phyloP scores from a whole-genome alignment of 805 yeast genomes.

The Gaillardinia entomophila region DNA sequence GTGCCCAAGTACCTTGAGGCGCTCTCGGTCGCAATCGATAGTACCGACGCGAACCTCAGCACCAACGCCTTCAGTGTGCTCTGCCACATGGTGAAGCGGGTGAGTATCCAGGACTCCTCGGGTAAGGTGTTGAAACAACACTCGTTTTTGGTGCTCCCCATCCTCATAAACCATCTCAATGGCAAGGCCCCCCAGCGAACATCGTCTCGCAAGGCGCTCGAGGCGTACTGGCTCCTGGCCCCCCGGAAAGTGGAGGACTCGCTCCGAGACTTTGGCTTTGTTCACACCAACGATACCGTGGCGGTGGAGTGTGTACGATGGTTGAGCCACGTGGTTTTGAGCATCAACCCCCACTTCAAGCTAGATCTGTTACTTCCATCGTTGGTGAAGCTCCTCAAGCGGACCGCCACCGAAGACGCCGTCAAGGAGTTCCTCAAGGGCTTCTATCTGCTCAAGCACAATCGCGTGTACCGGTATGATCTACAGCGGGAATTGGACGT shows the following conservation, averaged over 20 bases:
- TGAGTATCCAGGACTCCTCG: constrained; percentile 49
- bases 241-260: constrained; percentile 42
- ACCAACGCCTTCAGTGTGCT: constrained; percentile 43
- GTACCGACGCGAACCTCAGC: constrained; percentile 32
- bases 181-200: constrained; percentile 26
- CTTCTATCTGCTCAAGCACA: constrained; percentile 23
- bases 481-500: constrained; percentile 35
- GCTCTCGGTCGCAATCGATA: constrained; percentile 39
- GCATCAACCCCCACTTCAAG: constrained; percentile 27
- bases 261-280: constrained; percentile 39
- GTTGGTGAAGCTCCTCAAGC: constrained; percentile 12
- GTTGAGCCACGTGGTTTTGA: constrained; percentile 35
- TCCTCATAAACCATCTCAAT: constrained; percentile 44
- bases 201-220: constrained; percentile 47
- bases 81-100: constrained; percentile 53
- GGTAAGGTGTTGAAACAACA: constrained; percentile 34
- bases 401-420: constrained; percentile 10
- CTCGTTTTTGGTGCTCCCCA: constrained; percentile 44
- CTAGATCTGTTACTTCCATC: constrained; percentile 20
- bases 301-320: constrained; percentile 41
- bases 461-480: constrained; percentile 40
- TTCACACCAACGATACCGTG: constrained; percentile 29
- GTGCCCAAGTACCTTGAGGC: constrained; percentile 49
- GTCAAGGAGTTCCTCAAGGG: constrained; percentile 15
- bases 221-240: constrained; percentile 50